Percentiles rank a stretch among this genome's conserved stretches.
Conservation (phyloP, 768 basidiomycete genomes). For the Russula vinacea region DNA sequence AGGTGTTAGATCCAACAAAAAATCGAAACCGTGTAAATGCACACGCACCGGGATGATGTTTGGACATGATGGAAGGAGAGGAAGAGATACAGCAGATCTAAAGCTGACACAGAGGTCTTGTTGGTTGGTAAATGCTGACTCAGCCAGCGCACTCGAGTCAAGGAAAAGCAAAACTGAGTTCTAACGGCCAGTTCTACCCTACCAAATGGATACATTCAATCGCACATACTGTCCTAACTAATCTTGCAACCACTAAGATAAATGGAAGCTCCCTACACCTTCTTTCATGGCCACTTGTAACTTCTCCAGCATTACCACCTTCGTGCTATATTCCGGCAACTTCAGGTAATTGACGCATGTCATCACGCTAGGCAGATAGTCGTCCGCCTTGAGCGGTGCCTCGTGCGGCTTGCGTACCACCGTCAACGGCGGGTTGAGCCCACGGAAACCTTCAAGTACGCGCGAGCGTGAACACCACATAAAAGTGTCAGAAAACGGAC, state of each 20-base stretch:
- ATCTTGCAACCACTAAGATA: constrained; percentile 73
- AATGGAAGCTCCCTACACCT: constrained; percentile 95
- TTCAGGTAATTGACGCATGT: constrained; percentile 98
- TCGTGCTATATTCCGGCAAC: constrained; percentile 91
- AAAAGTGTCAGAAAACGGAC: constrained; percentile 31
- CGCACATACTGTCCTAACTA: neutral
- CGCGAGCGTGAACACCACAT: constrained; percentile 5
- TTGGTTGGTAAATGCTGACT: constrained; percentile 13
- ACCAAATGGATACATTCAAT: neutral
- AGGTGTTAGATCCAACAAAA: neutral
- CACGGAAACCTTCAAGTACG: constrained; percentile 73
- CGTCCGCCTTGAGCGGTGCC: constrained; percentile 83
- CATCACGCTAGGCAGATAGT: constrained; percentile 97
- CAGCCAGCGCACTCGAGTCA: constrained; percentile 3
- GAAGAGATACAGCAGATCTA: neutral
- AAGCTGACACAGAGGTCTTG: neutral
- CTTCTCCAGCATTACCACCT: constrained; percentile 80
- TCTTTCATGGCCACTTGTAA: constrained; percentile 83
- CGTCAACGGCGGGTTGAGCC: constrained; percentile 88
- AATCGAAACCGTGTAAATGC: neutral
- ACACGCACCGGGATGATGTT: constrained; percentile 38
- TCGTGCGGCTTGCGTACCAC: constrained; percentile 98
- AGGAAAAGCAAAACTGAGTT: neutral
- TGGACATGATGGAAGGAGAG: constrained; percentile 34
- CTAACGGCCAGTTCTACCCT: constrained; percentile 16